Conservation (phyloP, 768 basidiomycete species). For the Coprinopsis cinerea region DNA sequence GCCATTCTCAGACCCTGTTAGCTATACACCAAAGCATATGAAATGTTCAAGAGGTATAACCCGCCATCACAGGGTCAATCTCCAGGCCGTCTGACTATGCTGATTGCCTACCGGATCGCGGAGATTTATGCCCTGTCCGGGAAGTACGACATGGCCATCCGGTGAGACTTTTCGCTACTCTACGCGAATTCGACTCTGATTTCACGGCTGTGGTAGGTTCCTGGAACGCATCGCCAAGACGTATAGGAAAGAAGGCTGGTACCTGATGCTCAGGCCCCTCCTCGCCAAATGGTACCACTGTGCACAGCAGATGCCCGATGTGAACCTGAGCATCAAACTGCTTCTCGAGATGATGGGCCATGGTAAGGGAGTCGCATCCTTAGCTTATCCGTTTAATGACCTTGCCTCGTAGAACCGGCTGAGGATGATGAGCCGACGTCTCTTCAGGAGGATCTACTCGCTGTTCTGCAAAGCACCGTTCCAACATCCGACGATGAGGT, state of each 20-base stretch:
- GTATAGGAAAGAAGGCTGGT: slow-evolving; percentile 85
- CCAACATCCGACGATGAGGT: slow-evolving; percentile 53
- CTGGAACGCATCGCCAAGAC: slow-evolving; percentile 89
- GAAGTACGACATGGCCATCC: slow-evolving; percentile 84
- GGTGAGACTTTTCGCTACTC: slow-evolving; percentile 38
- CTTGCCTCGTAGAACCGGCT: slow-evolving; percentile 22
- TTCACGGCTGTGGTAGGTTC: slow-evolving; percentile 51
- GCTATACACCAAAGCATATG: slow-evolving; percentile 94
- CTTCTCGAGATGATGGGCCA: slow-evolving; percentile 79
- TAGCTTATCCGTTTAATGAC: slow-evolving; percentile 2
- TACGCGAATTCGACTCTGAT: neutral
- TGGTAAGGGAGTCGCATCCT: slow-evolving; percentile 36
- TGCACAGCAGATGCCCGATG: slow-evolving; percentile 70
- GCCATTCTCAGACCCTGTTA: slow-evolving; percentile 23
- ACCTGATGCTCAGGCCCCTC: slow-evolving; percentile 64
- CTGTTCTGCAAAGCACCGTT: slow-evolving; percentile 66
- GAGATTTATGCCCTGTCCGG: slow-evolving; percentile 75
- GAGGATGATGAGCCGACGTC: slow-evolving; percentile 42
- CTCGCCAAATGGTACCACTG: slow-evolving; percentile 79
- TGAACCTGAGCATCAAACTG: slow-evolving; percentile 70
- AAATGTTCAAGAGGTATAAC: slow-evolving; percentile 79
- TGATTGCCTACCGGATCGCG: slow-evolving; percentile 88
- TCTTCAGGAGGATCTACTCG: slow-evolving; percentile 67
- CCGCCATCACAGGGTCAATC: slow-evolving; percentile 45
- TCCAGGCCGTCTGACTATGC: slow-evolving; percentile 69